Percentiles rank a stretch among this genome's conserved stretches.
These are phyloP conservation scores for Cutaneotrichosporon sp. DNA, from an alignment of 1,284 basidiomycete species.

Conservation along the genomic window DNA sequence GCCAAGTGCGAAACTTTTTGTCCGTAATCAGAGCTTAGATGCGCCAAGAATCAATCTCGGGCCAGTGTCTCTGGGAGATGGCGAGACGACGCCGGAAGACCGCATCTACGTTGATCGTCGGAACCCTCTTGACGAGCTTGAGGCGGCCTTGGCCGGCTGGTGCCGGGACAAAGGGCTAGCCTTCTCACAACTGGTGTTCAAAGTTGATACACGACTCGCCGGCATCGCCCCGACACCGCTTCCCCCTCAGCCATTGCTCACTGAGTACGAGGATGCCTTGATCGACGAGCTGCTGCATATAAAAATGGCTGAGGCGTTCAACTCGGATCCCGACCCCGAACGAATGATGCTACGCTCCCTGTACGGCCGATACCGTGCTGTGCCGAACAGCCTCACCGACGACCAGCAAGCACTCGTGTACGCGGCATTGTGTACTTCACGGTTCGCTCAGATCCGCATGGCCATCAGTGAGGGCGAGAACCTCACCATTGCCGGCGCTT, in stretches of 20 bases:
- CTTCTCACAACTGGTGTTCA: constrained; percentile 14
- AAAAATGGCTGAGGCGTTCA: background rate
- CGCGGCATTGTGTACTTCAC: constrained; percentile 19
- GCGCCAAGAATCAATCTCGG: no score
- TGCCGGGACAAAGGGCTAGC: constrained; percentile 8
- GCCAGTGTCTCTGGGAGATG: no score
- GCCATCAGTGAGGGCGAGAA: background rate
- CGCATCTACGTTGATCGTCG: background rate
- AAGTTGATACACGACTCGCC: constrained; percentile 14
- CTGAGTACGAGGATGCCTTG: constrained; percentile 19
- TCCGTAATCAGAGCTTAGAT: no score
- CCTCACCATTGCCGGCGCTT: background rate
- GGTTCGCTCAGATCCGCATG: constrained; percentile 15
- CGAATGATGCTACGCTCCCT: constrained; percentile 9
- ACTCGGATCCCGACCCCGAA: constrained; percentile 1
- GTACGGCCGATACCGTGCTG: constrained; percentile 21
- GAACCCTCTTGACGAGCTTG: constrained; percentile 18
- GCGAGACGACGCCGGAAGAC: no score
- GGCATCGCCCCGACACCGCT: constrained; percentile 8
- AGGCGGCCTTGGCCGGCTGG: constrained; percentile 11
- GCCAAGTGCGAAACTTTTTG: no score
- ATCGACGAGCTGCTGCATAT: constrained; percentile 15
- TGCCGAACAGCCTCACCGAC: constrained; percentile 20
- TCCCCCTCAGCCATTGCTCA: constrained; percentile 4
- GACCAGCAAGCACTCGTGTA: constrained; percentile 23